Evolutionary conservation across 208 protist species (phyloP), one percentile per base, ranked within the genome.

Genomic region (Trichomonas tenax): DNA sequence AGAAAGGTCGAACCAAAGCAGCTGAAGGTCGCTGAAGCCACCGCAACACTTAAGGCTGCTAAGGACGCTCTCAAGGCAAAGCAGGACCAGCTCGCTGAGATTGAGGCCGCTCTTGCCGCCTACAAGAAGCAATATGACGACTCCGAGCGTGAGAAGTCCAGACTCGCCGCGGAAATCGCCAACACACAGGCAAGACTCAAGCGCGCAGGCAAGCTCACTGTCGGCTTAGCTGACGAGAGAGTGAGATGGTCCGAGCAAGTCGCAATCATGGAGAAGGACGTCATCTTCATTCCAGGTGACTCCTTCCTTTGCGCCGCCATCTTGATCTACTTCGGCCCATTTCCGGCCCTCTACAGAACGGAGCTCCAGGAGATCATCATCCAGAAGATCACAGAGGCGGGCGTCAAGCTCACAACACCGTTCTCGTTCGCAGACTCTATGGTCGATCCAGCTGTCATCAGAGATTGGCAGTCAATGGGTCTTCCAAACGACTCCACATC

Each of bases 391-490:
- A 82, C 38, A 96, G 44, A 96, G 40, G 44, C 44, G 45, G 48
- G 51, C 46, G 51, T 96, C 82, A 41, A 49, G 97, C 48, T 97
- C 96, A 45, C 97, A 97, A 84, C 96, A 98, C 99, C 0, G 96
- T 97, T 98, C 38, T 98, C 98, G n/a, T 97, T 99, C 31, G 98
- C 97, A n/a, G 96, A 96, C 21, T 98, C 98, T 14, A 97, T 99
- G 4, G 98, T 98, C 63, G 98, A 99, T 96, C 98, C 98, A n/a
- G 98, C 99, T 46, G 97, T 98, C 96, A 98, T 98, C n/a, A 98
- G 99, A 23, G 98, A 98, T 95, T 99, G 99, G 99, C 98, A 98
- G 96, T 98, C 99, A 51, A 98, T 98, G 96, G 98, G 98, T 0
- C 97, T 99, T 49, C 99, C 99, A 48, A 98, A 98, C 31, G 99